Evolutionary conservation across 116 monocot genomes (phyloP), one percentile per base, ranked within the genome.

Genomic region (Papilionanthe hybrid): DNA sequence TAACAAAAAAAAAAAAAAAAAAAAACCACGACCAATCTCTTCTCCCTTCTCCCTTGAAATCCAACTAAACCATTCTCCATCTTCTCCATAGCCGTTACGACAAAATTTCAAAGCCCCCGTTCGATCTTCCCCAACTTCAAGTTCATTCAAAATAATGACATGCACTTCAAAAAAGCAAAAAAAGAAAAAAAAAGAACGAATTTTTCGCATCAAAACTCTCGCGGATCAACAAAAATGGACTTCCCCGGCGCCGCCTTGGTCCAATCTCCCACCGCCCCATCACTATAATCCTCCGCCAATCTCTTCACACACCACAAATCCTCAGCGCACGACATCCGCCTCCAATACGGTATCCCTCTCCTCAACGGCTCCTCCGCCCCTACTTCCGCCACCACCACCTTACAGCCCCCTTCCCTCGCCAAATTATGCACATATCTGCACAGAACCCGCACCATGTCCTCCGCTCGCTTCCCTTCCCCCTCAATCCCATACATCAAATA

Each of bases 251-350:
- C 45, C 45, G 90, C 75, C 81, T 86, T 90, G 48, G 84, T 87
- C 90, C 90, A 90, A 48, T 90, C 90, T 9, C 83, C 85, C 9
- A 84, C 86, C 43, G 79, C 81, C 5, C 80, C 86, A 23, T 83
- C 87, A 42, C 81, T 75, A 75, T 90, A 81, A 19, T 72, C 87
- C 49, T 85, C 83, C 20, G 76, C 82, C 3, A 90, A 68, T 19
- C 85, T 49, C 82, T 90, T 90, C 17, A 83, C 60, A 79, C 90
- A 90, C 90, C 90, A 90, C 53, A 90, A 37, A 55, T 90, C 90
- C 77, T 86, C 90, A 1, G 83, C 72, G 74, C 90, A 89, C 22
- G 89, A 87, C 15, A 90, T 77, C 41, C 72, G 5, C 77, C 72
- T 42, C 90, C 90, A 87, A 79, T 87, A 83, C 53, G 90, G 90